Evolutionary conservation across 257 asterid species (phyloP), one percentile per base, ranked within the genome.

Genomic region (Salvia rosmarinus): DNA sequence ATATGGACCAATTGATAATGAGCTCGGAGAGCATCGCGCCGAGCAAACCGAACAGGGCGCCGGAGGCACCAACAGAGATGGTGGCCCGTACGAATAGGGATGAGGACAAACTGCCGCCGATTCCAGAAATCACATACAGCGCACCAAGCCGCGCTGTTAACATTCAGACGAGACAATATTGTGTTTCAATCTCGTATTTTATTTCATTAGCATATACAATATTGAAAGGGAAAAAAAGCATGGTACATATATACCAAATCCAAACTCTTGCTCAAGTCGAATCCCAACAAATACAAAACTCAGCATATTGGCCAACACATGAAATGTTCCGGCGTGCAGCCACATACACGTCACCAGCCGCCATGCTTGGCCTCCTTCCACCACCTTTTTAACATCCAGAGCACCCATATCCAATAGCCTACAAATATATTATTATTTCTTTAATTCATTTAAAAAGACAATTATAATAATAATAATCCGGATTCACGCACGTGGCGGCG

Each of bases 11-110:
- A 71, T 92, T 92, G 75, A 82, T 70, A 19, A 92, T 64, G 55
- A 88, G 90, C 75, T 92, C 97, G 60, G 98, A 92, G 16, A 92
- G 90, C 98, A 92, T 88, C 2, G 87, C 95, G 12, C 98, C 98
- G 21, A 92, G 93, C 54, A 92, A 67, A 47, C 97, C 98, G 55
- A 92, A 92, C 43, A 92, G 82, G 2, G 98, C 96, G 61, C 97
- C 98, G 5, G 97, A 92, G 13, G 98, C 98, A 50, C 98, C 98
- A 37, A 92, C 98, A 0, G 98, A 92, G 34, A 90, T 88, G 12
- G 78, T 74, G 5, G 50, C 73, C 50, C 90, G 86, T 59, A 83
- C 87, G 8, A 88, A 92, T 64, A 90, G 78, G 6, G 95, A 67
- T 0, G 98, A 92, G 37, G 68, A 64, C 62, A 90, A 55, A 78